A percentile compares a stretch with the other conserved stretches of the same genome.
Evolutionary conservation across 345 rosid genomes (phyloP).

Genomic region (Eucalyptus viminalis): DNA sequence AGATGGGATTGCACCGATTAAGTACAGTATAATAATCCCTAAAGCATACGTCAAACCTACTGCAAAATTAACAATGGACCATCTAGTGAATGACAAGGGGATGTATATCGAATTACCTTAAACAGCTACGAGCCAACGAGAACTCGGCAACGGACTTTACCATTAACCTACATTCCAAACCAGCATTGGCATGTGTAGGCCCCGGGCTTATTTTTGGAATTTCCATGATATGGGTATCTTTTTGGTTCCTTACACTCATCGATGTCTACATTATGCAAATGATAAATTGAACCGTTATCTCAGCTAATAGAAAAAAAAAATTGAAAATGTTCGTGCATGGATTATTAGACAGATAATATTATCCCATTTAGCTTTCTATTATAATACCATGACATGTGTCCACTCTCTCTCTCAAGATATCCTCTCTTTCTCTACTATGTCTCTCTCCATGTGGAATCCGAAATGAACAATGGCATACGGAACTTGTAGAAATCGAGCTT

Average conservation of each 20-base stretch:
- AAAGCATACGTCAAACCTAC: neutral
- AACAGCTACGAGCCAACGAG: neutral
- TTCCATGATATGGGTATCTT: neutral
- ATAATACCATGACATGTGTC: neutral
- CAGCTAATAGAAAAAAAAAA: neutral
- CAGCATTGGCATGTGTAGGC: neutral
- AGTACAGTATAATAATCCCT: too few relatives aligned
- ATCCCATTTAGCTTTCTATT: neutral
- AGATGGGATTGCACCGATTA: neutral
- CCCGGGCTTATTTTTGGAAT: neutral
- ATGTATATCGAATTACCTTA: neutral
- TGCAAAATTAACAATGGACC: too few relatives aligned
- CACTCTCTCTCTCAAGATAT: too few relatives aligned
- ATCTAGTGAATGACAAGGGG: neutral
- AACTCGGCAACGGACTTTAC: neutral
- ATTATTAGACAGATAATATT: neutral
- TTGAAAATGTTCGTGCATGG: neutral
- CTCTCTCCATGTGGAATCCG: too few relatives aligned
- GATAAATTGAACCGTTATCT: neutral
- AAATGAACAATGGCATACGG: too few relatives aligned
- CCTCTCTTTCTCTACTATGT: too few relatives aligned
- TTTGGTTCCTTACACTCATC: neutral
- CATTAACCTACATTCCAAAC: neutral
- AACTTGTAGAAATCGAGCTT: too few relatives aligned
- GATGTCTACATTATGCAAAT: neutral